These are phyloP conservation scores for Wickerhamomyces canadensis DNA, from an alignment of 805 yeast genomes.

Conservation along the genomic window DNA sequence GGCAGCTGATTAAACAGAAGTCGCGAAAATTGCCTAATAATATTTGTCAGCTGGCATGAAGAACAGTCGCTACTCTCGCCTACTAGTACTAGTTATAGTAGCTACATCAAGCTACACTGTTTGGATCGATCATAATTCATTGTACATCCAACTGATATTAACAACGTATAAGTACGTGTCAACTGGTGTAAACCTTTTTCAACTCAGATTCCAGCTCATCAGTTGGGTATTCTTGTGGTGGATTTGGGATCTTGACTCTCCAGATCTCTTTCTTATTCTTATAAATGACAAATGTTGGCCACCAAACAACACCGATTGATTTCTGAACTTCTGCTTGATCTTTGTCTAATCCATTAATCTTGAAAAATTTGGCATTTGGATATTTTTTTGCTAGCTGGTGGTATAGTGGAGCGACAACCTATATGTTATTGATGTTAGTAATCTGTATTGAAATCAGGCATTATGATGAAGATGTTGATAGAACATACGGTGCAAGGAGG, in stretches of 20 bases:
- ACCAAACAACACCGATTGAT: slow-evolving; percentile 22
- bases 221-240: slow-evolving; percentile 21
- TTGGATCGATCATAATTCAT: too few species aligned
- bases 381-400: slow-evolving; percentile 13
- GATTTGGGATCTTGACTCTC: slow-evolving; percentile 24
- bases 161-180: too few species aligned
- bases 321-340: slow-evolving; percentile 17
- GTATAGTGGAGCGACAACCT: slow-evolving; percentile 22
- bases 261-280: slow-evolving; percentile 17
- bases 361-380: slow-evolving; percentile 18
- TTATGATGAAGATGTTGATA: not conserved
- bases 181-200: slow-evolving; percentile 13
- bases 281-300: slow-evolving; percentile 24
- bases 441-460: too few species aligned
- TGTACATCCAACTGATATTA: too few species aligned
- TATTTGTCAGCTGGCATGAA: too few species aligned
- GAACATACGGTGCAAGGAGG: slow-evolving; percentile 20
- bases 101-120: too few species aligned
- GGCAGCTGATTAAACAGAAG: too few species aligned
- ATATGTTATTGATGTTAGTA: not conserved
- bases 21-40: too few species aligned
- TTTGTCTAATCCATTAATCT: slow-evolving; percentile 18
- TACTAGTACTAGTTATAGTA: too few species aligned
- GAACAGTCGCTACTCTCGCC: too few species aligned
- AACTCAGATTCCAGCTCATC: slow-evolving; percentile 18